These are phyloP conservation scores for Paralagenidium karlingii DNA, from an alignment of 352 stramenopile species.

Conservation along the genomic window DNA sequence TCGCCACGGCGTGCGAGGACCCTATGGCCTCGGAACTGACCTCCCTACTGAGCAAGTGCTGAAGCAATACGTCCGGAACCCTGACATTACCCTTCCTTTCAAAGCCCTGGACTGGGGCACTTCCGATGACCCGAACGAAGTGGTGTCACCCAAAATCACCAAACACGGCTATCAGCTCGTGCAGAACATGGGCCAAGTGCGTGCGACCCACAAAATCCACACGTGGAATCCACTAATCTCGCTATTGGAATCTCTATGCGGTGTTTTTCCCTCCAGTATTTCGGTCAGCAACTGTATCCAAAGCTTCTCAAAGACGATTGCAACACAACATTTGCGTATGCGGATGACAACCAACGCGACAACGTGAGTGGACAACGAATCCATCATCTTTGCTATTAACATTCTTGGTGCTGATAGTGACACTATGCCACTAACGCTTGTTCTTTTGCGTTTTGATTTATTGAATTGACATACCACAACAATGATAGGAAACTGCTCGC, in stretches of 20 bases:
- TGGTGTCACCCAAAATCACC: constrained; percentile 67
- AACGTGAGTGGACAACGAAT: constrained; percentile 47
- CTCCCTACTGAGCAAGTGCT: constrained; percentile 25
- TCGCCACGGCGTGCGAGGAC: constrained; percentile 54
- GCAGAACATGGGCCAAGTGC: constrained; percentile 48
- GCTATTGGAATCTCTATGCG: too few relatives aligned
- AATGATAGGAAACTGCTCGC: constrained; percentile 45
- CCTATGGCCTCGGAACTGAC: constrained; percentile 53
- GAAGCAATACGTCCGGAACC: constrained; percentile 46
- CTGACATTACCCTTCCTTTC: constrained; percentile 37
- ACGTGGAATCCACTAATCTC: too few relatives aligned
- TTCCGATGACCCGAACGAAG: constrained; percentile 40
- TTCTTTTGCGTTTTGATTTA: not conserved
- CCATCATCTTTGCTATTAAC: not conserved
- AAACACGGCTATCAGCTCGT: constrained; percentile 54
- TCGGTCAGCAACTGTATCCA: constrained; percentile 46
- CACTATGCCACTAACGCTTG: too few relatives aligned
- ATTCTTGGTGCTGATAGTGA: too few relatives aligned
- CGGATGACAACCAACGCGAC: constrained; percentile 60
- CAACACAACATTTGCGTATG: constrained; percentile 47
- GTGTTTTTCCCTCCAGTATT: constrained; percentile 28
- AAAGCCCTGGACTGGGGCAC: constrained; percentile 47
- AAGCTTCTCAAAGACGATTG: constrained; percentile 42
- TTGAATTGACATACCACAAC: not conserved
- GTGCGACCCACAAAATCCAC: too few relatives aligned